A percentile compares a stretch with the other conserved stretches of the same genome.
These are phyloP conservation scores for Eruca vesicaria DNA, from an alignment of 441 rosid genomes.

Conservation along the genomic window DNA sequence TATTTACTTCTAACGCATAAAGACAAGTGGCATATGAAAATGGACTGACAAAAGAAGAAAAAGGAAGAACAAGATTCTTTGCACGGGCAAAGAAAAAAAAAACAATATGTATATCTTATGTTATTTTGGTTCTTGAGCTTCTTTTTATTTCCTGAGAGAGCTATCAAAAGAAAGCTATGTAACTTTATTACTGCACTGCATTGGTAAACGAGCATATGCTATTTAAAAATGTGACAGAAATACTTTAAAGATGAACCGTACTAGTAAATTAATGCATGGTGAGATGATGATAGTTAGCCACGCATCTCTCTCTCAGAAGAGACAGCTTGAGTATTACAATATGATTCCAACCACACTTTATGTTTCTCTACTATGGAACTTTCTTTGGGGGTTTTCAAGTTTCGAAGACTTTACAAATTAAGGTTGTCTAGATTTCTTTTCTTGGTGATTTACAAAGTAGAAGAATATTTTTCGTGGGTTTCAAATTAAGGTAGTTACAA, in stretches of 20 bases:
- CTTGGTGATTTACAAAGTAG: not conserved
- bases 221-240: slow-evolving; percentile 13
- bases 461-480: not conserved
- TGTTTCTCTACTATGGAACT: slow-evolving; percentile 15
- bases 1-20: not conserved
- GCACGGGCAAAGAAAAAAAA: not conserved
- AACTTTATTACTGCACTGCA: slow-evolving; percentile 3
- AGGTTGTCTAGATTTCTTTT: not conserved
- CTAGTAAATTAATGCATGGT: slow-evolving; percentile 6
- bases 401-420: slow-evolving; percentile 4
- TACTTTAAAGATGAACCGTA: not conserved
- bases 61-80: slow-evolving; percentile 9
- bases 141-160: not conserved
- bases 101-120: not conserved
- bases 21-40: slow-evolving; percentile 11
- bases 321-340: slow-evolving; percentile 29
- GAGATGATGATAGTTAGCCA: slow-evolving; percentile 26
- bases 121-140: not conserved
- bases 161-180: not conserved
- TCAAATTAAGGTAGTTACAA: not conserved
- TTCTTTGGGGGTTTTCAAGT: slow-evolving; percentile 15
- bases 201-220: slow-evolving; percentile 15
- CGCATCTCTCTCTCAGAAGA: slow-evolving; percentile 14
- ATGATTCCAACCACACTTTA: slow-evolving; percentile 24
- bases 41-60: slow-evolving; percentile 19